These are phyloP conservation scores for Cutaneotrichosporon spelunceum DNA, from an alignment of 1,284 basidiomycete species.

Conservation along the genomic window DNA sequence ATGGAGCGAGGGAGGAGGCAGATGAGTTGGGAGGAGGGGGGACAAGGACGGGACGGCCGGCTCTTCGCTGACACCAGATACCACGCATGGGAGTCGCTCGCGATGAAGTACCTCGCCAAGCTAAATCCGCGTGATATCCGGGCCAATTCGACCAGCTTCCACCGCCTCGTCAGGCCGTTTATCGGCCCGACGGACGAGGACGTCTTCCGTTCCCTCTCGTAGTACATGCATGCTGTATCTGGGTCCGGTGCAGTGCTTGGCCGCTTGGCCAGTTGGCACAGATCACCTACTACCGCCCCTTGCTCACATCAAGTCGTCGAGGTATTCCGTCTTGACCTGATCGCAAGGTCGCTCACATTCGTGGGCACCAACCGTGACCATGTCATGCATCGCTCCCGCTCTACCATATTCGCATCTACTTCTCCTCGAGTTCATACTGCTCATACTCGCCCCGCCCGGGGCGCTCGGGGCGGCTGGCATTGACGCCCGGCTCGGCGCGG, in stretches of 20 bases:
- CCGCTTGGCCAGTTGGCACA: no score
- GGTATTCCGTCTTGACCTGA: no score
- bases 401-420: background rate
- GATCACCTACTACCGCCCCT: no score
- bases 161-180: slow-evolving; percentile 43
- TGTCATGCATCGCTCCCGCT: background rate
- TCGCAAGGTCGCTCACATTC: no score
- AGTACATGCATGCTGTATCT: background rate
- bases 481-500: slow-evolving; percentile 6
- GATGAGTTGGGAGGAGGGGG: no score
- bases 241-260: no score
- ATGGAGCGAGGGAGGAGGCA: no score
- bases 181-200: slow-evolving; percentile 3
- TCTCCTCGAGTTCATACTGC: background rate
- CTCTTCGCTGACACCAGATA: slow-evolving; percentile 38
- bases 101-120: slow-evolving; percentile 45
- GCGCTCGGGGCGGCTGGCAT: background rate
- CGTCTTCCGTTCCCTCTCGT: background rate
- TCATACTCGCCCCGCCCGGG: background rate
- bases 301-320: no score
- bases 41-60: no score
- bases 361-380: background rate
- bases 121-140: slow-evolving; percentile 44
- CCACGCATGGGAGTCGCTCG: slow-evolving; percentile 53
- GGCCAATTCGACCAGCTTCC: slow-evolving; percentile 47